A percentile compares a stretch with the other conserved stretches of the same genome.
phyloP scores from a whole-genome alignment of 257 asterid species.

The Solanum piurae region DNA sequence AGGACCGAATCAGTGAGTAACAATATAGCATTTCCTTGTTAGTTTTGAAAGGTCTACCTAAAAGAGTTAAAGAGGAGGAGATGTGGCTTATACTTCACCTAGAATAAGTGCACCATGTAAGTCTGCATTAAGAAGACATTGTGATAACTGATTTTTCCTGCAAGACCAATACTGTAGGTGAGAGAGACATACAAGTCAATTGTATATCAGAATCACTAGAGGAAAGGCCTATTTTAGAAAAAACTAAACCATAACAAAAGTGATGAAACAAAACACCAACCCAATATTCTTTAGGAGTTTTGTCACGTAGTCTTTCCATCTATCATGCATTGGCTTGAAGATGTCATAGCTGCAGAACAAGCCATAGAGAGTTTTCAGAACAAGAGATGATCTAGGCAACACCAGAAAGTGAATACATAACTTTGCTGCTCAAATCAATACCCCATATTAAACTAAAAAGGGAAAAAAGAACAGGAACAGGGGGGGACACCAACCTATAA shows the following conservation, averaged over 20 bases:
- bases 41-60: neutral
- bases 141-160: constrained; percentile 83
- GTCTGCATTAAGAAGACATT: constrained; percentile 66
- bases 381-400: neutral
- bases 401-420: neutral
- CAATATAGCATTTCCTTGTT: neutral
- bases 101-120: constrained; percentile 70
- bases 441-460: neutral
- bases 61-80: neutral
- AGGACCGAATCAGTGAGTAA: neutral
- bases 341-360: constrained; percentile 45
- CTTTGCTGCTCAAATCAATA: neutral
- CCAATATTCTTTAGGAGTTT: constrained; percentile 59
- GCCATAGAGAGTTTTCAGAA: neutral
- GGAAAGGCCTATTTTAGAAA: neutral
- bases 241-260: neutral
- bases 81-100: constrained; percentile 30
- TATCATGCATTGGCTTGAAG: constrained; percentile 75
- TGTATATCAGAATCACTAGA: neutral
- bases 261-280: constrained; percentile 24
- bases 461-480: neutral
- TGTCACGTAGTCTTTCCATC: constrained; percentile 59
- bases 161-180: constrained; percentile 10
- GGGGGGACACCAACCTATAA: too few relatives aligned
- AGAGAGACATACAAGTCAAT: neutral